phyloP scores from a whole-genome alignment of 2,329 filamentous ascomycete genomes.

The Diaporthe sp. region DNA sequence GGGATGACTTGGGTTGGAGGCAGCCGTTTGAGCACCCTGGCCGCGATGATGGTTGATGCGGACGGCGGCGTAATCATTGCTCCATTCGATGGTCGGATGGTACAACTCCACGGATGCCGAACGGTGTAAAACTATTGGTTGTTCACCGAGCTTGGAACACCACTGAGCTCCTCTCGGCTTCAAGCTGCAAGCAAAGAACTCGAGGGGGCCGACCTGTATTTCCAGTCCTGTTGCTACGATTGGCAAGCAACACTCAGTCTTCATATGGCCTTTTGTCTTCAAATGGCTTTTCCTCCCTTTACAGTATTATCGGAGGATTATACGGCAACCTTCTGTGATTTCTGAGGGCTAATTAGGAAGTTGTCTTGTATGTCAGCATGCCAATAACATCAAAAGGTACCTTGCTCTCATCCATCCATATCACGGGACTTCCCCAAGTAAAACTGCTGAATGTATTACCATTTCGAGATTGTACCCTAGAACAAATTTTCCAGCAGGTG shows the following conservation, averaged over 20 bases:
- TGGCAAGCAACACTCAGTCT: too few relatives aligned
- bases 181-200: neutral
- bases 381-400: neutral
- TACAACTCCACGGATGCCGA: neutral
- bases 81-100: neutral
- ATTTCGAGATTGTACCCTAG: neutral
- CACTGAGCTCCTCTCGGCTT: neutral
- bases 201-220: neutral
- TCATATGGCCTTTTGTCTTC: neutral
- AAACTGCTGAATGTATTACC: neutral
- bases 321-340: neutral
- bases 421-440: neutral
- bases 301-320: neutral
- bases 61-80: too few relatives aligned
- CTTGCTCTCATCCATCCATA: neutral
- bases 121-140: neutral
- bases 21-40: neutral
- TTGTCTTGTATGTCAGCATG: neutral
- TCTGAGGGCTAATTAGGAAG: neutral
- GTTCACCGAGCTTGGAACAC: neutral
- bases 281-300: neutral
- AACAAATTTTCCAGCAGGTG: too few relatives aligned
- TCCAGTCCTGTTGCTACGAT: neutral
- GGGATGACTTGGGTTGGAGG: slow-evolving; percentile 43
- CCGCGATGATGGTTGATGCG: neutral